Conservation (phyloP, 176 grass and related monocot species). For the Aegilops umbellulata region DNA sequence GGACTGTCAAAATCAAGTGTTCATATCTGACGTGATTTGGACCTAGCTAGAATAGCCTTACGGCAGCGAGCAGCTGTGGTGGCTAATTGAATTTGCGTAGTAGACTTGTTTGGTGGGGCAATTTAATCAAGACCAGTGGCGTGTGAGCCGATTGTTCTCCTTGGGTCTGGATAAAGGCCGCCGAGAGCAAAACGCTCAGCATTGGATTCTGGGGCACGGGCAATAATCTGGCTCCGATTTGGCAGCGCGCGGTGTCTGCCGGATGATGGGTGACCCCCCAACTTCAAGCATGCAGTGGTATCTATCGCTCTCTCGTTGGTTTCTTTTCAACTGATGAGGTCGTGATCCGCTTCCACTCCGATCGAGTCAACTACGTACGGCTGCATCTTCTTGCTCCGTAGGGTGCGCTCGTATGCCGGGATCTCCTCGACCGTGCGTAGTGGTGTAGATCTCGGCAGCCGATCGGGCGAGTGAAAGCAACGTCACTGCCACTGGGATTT, state of each 20-base stretch:
- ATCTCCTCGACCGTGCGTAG: neutral
- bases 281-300: too few relatives aligned
- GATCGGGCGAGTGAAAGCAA: neutral
- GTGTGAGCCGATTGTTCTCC: too few relatives aligned
- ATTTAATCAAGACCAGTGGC: too few relatives aligned
- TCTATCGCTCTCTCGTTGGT: too few relatives aligned
- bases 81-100: neutral
- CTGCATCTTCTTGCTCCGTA: neutral
- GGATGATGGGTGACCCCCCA: too few relatives aligned
- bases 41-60: neutral
- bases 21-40: neutral
- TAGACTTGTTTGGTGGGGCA: conserved; percentile 17
- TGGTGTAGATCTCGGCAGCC: neutral
- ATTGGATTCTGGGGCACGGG: too few relatives aligned
- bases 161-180: too few relatives aligned
- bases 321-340: neutral
- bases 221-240: too few relatives aligned
- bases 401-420: too few relatives aligned
- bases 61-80: neutral
- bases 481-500: neutral
- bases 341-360: neutral
- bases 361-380: neutral
- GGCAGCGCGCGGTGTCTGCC: too few relatives aligned
- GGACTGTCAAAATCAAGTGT: conserved; percentile 21
- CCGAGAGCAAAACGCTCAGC: too few relatives aligned